phyloP scores from a whole-genome alignment of 441 rosid species.

The Syzygium malaccense region DNA sequence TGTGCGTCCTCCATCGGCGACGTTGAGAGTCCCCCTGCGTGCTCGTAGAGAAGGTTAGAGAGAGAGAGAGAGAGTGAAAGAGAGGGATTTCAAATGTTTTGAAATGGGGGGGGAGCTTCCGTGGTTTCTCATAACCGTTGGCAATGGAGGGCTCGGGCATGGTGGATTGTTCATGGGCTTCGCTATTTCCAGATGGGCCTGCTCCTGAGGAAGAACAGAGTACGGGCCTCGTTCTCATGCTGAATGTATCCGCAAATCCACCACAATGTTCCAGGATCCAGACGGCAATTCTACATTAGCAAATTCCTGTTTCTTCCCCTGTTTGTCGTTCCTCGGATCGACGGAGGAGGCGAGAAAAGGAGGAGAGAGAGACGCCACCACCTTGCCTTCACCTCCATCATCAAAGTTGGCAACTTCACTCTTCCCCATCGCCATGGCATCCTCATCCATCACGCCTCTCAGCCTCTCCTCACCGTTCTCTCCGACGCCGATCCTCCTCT shows the following conservation, averaged over 20 bases:
- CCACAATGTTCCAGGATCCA: neutral
- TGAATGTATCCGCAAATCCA: neutral
- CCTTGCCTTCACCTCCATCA: neutral
- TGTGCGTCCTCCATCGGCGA: slow-evolving; percentile 24
- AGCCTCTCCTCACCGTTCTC: neutral
- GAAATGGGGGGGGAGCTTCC: neutral
- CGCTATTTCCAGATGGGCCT: neutral
- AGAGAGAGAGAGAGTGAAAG: neutral
- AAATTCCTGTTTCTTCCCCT: neutral
- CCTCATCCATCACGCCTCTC: neutral
- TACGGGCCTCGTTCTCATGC: neutral
- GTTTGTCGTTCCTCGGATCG: neutral
- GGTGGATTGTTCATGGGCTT: neutral
- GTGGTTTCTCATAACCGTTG: neutral
- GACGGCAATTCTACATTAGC: neutral
- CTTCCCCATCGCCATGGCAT: neutral
- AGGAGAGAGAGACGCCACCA: neutral
- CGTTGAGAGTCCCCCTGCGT: neutral
- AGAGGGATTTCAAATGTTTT: neutral
- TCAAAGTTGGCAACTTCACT: neutral
- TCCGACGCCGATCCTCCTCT: neutral
- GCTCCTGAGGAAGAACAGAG: neutral
- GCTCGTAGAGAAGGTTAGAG: neutral
- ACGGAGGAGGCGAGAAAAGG: neutral
- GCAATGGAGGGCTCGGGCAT: neutral